These are phyloP conservation scores for Agarophyton chilense DNA, from an alignment of 23 red algal species.

Conservation along the genomic window DNA sequence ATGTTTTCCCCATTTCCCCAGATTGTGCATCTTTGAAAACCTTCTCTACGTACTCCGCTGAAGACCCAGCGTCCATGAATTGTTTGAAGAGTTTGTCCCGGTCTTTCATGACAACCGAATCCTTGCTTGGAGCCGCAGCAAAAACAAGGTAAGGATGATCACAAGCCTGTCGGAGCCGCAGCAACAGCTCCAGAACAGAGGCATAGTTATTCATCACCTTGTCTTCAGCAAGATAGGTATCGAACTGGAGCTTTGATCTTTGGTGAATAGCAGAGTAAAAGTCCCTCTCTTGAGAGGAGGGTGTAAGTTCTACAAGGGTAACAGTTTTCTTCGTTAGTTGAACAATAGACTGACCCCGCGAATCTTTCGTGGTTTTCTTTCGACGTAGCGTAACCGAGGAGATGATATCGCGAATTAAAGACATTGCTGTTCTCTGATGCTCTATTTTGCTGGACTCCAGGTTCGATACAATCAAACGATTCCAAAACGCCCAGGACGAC, in stretches of 20 bases:
- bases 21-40: constrained; percentile 54
- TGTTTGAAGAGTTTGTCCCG: constrained; percentile 63
- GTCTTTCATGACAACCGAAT: constrained; percentile 55
- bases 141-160: constrained; percentile 76
- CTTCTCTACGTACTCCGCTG: constrained; percentile 58
- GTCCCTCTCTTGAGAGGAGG: constrained; percentile 60
- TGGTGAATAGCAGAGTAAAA: constrained; percentile 69
- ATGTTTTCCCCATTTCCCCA: constrained; percentile 4
- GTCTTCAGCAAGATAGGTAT: constrained; percentile 53
- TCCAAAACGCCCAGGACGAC: constrained; percentile 70
- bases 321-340: constrained; percentile 58
- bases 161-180: constrained; percentile 74
- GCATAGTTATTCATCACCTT: constrained; percentile 73
- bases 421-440: constrained; percentile 15
- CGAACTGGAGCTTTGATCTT: constrained; percentile 44
- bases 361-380: constrained; percentile 47
- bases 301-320: constrained; percentile 17
- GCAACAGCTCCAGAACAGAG: constrained; percentile 68
- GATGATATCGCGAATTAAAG: constrained; percentile 61
- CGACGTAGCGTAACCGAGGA: constrained; percentile 68
- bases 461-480: constrained; percentile 46
- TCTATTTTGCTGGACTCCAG: constrained; percentile 28
- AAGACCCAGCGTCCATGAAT: constrained; percentile 54
- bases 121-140: constrained; percentile 56
- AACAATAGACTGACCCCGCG: constrained; percentile 37